Conservation (phyloP, 352 stramenopile species). For the Blastocystis sp. region DNA sequence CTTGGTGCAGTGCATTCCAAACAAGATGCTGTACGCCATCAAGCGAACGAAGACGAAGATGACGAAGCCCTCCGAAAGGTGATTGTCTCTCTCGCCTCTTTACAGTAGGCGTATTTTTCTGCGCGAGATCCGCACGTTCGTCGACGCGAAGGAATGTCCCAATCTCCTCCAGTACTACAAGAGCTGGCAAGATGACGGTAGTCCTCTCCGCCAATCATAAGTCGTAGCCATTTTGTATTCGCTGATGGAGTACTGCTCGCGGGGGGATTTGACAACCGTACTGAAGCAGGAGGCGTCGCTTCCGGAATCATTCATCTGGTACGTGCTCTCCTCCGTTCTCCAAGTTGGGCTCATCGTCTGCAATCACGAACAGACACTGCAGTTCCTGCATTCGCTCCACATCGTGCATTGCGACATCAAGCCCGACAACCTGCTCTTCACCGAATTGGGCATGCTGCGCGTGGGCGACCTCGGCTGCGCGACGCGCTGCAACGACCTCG, state of each 20-base stretch:
- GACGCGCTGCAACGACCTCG: slow-evolving; percentile 8
- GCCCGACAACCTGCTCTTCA: slow-evolving; percentile 85
- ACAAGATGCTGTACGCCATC: slow-evolving; percentile 35
- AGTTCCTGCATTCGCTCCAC: slow-evolving; percentile 82
- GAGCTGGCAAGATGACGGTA: slow-evolving; percentile 65
- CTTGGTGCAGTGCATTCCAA: slow-evolving; percentile 17
- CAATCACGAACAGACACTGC: not conserved
- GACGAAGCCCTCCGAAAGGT: slow-evolving; percentile 37
- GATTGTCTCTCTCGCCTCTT: not conserved
- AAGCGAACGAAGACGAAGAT: slow-evolving; percentile 55
- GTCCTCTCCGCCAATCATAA: not conserved
- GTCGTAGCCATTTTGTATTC: slow-evolving; percentile 48
- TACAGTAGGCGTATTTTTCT: not conserved
- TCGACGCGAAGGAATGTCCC: slow-evolving; percentile 4
- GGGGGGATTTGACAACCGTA: not conserved
- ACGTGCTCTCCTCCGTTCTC: slow-evolving; percentile 9
- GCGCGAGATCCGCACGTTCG: slow-evolving; percentile 45
- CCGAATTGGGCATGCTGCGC: slow-evolving; percentile 79
- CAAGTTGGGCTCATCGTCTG: not conserved
- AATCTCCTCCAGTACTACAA: slow-evolving; percentile 72
- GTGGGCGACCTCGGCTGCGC: slow-evolving; percentile 58
- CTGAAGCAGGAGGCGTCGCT: not conserved
- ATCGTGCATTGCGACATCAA: slow-evolving; percentile 81
- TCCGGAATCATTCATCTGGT: slow-evolving; percentile 23
- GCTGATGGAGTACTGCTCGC: slow-evolving; percentile 57